phyloP scores from a whole-genome alignment of 148 eudicot genomes.

The Chenopodium suecicum region DNA sequence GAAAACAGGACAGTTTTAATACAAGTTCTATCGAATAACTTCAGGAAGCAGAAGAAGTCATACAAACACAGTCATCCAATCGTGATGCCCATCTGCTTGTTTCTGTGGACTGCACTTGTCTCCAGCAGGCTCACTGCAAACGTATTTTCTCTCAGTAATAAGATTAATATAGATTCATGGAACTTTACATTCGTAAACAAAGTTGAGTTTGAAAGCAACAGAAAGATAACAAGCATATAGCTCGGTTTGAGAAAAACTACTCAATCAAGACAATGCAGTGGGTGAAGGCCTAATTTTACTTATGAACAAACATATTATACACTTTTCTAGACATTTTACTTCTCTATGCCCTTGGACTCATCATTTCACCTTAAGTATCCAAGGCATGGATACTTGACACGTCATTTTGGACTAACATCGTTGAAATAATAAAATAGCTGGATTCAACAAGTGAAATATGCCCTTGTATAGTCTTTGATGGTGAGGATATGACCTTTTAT shows the following conservation, averaged over 20 bases:
- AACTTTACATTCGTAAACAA: background rate
- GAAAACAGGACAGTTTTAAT: background rate
- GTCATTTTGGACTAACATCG: background rate
- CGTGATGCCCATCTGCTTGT: conserved; percentile 44
- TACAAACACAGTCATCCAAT: conserved; percentile 80
- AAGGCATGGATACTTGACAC: background rate
- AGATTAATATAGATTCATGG: background rate
- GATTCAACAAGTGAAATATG: no score
- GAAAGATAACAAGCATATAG: background rate
- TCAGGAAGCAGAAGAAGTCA: conserved; percentile 23
- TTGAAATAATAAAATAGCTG: background rate
- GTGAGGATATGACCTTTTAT: no score
- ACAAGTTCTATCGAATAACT: background rate
- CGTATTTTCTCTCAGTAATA: background rate
- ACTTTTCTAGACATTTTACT: background rate
- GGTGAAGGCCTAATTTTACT: background rate
- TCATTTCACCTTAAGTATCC: background rate
- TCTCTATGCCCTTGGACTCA: background rate
- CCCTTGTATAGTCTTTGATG: no score
- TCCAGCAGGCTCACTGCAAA: conserved; percentile 73
- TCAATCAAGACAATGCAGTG: background rate
- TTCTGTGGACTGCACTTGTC: conserved; percentile 73
- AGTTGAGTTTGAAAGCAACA: background rate
- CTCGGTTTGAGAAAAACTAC: background rate
- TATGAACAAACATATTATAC: background rate